Percentiles rank a stretch among this genome's conserved stretches.
These are phyloP conservation scores for Tylopilus intermedius DNA, from an alignment of 768 basidiomycete species.

Conservation along the genomic window DNA sequence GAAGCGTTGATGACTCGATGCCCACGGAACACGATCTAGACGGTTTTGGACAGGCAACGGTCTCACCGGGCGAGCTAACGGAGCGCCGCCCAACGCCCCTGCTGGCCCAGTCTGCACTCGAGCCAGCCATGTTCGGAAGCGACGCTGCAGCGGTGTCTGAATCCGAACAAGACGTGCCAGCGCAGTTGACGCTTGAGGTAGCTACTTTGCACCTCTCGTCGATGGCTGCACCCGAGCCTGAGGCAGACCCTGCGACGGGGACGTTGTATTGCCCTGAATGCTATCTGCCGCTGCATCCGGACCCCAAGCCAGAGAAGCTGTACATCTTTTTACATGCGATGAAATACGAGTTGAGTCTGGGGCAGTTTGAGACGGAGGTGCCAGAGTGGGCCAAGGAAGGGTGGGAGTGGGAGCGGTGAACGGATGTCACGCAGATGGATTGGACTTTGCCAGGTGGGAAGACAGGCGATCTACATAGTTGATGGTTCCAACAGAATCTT, in stretches of 20 bases:
- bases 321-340: constrained; percentile 96
- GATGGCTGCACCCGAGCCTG: constrained; percentile 19
- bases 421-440: neutral
- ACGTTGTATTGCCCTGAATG: constrained; percentile 82
- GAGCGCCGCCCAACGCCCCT: neutral
- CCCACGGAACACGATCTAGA: neutral
- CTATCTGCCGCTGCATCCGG: constrained; percentile 87
- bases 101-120: neutral
- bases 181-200: constrained; percentile 44
- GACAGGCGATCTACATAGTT: no score
- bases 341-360: constrained; percentile 76
- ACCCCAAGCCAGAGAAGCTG: constrained; percentile 85
- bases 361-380: constrained; percentile 80
- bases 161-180: neutral
- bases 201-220: constrained; percentile 36
- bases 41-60: neutral
- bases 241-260: constrained; percentile 38
- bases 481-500: neutral
- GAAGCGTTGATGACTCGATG: constrained; percentile 9
- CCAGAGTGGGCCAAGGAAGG: constrained; percentile 83
- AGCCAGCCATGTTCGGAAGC: neutral
- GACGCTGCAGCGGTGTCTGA: neutral
- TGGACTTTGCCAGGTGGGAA: no score
- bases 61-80: neutral
- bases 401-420: constrained; percentile 54